Conservation (phyloP, 768 basidiomycete genomes). For the Suillus ampliporus region DNA sequence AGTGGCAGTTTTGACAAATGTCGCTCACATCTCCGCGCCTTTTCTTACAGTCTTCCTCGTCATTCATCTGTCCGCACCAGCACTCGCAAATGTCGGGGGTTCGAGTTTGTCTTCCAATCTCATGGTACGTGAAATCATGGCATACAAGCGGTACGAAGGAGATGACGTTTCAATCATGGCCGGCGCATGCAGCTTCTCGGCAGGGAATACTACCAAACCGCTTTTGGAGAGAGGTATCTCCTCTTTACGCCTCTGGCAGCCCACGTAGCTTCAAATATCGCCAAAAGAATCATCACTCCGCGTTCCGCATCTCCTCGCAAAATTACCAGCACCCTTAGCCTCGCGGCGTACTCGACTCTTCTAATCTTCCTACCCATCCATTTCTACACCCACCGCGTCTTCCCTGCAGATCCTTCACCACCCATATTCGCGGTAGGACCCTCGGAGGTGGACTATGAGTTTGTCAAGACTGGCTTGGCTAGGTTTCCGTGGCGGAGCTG, state of each 20-base stretch:
- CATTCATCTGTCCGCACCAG: conserved; percentile 81
- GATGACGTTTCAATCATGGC: neutral
- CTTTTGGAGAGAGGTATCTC: conserved; percentile 68
- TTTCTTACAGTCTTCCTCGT: conserved; percentile 76
- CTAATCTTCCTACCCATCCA: conserved; percentile 71
- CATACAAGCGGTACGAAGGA: neutral
- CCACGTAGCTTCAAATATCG: conserved; percentile 63
- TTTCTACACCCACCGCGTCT: conserved; percentile 66
- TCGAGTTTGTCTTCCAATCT: conserved; percentile 68
- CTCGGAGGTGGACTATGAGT: conserved; percentile 82
- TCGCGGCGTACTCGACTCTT: conserved; percentile 67
- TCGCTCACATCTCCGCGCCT: conserved; percentile 73
- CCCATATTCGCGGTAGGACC: conserved; percentile 70
- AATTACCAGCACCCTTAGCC: conserved; percentile 51
- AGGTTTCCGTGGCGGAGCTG: conserved; percentile 67
- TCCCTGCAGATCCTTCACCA: conserved; percentile 49
- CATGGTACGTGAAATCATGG: conserved; percentile 58
- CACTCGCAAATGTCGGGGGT: conserved; percentile 73
- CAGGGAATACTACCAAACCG: conserved; percentile 84
- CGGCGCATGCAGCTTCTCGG: conserved; percentile 64
- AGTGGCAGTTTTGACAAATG: conserved; percentile 50
- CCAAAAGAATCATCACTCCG: conserved; percentile 61
- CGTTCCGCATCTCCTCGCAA: conserved; percentile 35
- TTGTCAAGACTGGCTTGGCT: conserved; percentile 73
- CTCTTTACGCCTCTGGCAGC: conserved; percentile 69